Evolutionary conservation across 1,139 yeast species (phyloP).

Genomic region (Suhomyces coccinellae): DNA sequence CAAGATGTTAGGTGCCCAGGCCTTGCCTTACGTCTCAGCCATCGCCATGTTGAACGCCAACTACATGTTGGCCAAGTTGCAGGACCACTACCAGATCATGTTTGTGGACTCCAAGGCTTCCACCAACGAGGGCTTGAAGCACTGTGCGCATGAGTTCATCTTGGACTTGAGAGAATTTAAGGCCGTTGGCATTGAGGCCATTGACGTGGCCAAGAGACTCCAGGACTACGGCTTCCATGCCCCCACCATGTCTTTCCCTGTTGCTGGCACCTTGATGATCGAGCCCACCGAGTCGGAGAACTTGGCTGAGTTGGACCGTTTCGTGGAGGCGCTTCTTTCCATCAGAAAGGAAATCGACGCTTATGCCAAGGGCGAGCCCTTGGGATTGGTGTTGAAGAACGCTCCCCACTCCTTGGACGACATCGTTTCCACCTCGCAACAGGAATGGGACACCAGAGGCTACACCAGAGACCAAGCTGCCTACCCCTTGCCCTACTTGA

Average conservation of each 20-base stretch:
- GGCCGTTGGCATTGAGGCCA: conserved; percentile 82
- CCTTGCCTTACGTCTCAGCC: conserved; percentile 81
- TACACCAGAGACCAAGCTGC: conserved; percentile 94
- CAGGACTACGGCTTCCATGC: conserved; percentile 99
- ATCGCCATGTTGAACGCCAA: conserved; percentile 94
- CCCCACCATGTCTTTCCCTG: conserved; percentile 98
- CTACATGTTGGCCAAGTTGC: conserved; percentile 82
- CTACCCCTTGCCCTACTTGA: conserved; percentile 76
- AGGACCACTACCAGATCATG: conserved; percentile 70
- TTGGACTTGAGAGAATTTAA: conserved; percentile 88
- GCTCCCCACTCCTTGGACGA: conserved; percentile 92
- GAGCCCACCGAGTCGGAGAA: conserved; percentile 98
- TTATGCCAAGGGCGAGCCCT: conserved; percentile 63
- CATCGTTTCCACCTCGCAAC: conserved; percentile 54
- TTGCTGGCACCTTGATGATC: conserved; percentile 94
- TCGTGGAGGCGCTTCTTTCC: conserved; percentile 81
- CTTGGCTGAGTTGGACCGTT: conserved; percentile 83
- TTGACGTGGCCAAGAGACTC: conserved; percentile 92
- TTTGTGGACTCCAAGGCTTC: conserved; percentile 57
- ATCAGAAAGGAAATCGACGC: conserved; percentile 82
- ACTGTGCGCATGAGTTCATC: conserved; percentile 96
- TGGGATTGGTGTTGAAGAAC: conserved; percentile 76
- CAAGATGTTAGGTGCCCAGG: conserved; percentile 85
- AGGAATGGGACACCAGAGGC: conserved; percentile 78
- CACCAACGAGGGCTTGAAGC: conserved; percentile 56